Conservation (phyloP, 2,329 filamentous ascomycete genomes). For the Dothistroma pini region DNA sequence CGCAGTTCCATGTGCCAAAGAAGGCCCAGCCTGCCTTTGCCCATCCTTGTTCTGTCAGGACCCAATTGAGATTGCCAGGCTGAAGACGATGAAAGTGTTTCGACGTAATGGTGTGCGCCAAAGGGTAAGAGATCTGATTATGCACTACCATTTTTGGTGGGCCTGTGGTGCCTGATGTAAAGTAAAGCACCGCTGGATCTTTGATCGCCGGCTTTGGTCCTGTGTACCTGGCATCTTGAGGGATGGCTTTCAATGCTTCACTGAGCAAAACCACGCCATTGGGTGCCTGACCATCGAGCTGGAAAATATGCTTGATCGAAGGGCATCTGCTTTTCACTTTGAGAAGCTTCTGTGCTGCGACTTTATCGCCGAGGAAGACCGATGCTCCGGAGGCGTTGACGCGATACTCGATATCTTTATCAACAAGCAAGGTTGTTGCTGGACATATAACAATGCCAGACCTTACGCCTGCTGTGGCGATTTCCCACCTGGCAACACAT, state of each 20-base stretch:
- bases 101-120: conserved; percentile 40
- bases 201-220: conserved; percentile 28
- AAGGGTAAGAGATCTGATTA: conserved; percentile 41
- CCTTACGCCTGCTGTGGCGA: conserved; percentile 38
- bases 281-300: conserved; percentile 26
- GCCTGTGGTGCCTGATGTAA: conserved; percentile 41
- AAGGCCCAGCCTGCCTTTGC: conserved; percentile 43
- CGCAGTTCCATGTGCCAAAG: conserved; percentile 41
- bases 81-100: conserved; percentile 38
- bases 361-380: conserved; percentile 39
- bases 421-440: conserved; percentile 38
- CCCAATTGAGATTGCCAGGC: conserved; percentile 40
- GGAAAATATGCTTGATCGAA: conserved; percentile 35
- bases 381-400: conserved; percentile 35
- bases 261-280: conserved; percentile 30
- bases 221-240: conserved; percentile 23
- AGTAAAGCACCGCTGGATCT: conserved; percentile 38
- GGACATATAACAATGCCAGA: conserved; percentile 39
- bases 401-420: conserved; percentile 41
- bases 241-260: conserved; percentile 27
- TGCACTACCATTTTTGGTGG: conserved; percentile 43
- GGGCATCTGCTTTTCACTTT: conserved; percentile 33
- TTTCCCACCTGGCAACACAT: conserved; percentile 36
- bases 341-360: conserved; percentile 36
- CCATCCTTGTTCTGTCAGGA: conserved; percentile 43